Base-by-base conservation (phyloP, 257 asterid species). In the Przewalskia tangutica region DNA sequence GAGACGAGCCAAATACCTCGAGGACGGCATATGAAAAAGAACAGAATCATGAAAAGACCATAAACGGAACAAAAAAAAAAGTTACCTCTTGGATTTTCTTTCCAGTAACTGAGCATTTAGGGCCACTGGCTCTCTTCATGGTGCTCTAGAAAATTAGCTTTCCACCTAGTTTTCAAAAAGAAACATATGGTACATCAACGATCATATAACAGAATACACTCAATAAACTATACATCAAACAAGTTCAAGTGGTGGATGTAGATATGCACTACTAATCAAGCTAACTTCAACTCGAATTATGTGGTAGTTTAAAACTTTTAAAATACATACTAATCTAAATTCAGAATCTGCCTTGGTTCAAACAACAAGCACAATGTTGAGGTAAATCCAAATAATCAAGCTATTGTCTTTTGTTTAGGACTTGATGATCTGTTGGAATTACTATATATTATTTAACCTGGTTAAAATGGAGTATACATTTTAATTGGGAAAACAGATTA, bases 21-120 rank as follows among this genome's bases (percentile, higher is more conserved):
- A 66, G 27, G 14, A 60, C n/a, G 0, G 1, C 56, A 36, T 58
- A 56, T 44, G n/a, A 3, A 50, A 71, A 42, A 40, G 51, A 68
- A 46, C n/a, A 3, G 77, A 77, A 56, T 63, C 63, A 73, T 17
- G 0, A 44, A 34, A 73, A 13, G 7, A 48, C 0, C 2, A 67
- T 23, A 7, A 8, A 48, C 18, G 55, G 11, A 81, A 63, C 4
- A 78, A 5, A 8, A 81, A 48, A 34, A 73, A 82, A n/a, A 23
- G 27, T 23, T 90, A 93, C 95, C 97, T 97, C 97, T 89, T 93
- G 97, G 84, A 93, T 93, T 82, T 95, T 90, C 83, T 91, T 92
- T 38, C 97, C 97, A 79, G 94, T 92, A 70, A 93, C 97, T 7
- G 97, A 94, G 59, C 97, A 93, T 80, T 91, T 93, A 51, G 97